Conservation (phyloP, 768 basidiomycete species). For the Rossbeevera mucosa region DNA sequence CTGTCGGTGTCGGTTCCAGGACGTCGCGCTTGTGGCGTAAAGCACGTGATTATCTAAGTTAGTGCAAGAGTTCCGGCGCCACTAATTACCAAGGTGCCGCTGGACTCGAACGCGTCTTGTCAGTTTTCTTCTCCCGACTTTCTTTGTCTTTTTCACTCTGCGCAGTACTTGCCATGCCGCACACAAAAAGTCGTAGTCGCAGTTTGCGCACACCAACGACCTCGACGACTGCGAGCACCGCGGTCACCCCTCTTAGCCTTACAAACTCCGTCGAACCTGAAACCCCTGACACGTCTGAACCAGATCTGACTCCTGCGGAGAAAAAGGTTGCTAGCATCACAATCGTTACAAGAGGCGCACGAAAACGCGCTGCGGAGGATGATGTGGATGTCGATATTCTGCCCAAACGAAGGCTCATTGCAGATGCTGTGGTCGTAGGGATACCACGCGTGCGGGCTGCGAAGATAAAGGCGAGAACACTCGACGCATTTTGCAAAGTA, state of each 20-base stretch:
- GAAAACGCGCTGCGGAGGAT: constrained; percentile 35
- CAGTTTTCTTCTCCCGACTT: constrained; percentile 16
- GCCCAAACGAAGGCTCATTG: constrained; percentile 34
- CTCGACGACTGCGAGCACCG: constrained; percentile 34
- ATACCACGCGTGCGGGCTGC: constrained; percentile 3
- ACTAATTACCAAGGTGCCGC: constrained; percentile 19
- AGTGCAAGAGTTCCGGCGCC: constrained; percentile 14
- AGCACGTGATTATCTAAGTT: constrained; percentile 22
- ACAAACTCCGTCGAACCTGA: constrained; percentile 41
- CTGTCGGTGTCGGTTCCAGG: no score
- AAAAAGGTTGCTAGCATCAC: background rate
- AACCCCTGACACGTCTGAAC: constrained; percentile 52
- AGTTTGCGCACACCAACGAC: constrained; percentile 20
- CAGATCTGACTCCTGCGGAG: constrained; percentile 14
- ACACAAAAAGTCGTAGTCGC: constrained; percentile 17
- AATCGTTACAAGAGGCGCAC: constrained; percentile 9
- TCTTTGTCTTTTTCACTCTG: constrained; percentile 9
- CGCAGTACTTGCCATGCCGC: constrained; percentile 16
- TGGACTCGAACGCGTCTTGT: constrained; percentile 14
- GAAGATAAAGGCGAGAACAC: constrained; percentile 24
- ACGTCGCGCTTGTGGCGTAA: constrained; percentile 29
- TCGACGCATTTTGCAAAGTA: constrained; percentile 1
- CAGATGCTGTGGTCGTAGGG: constrained; percentile 23
- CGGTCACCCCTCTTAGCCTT: constrained; percentile 48
- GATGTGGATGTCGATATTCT: constrained; percentile 23